Evolutionary conservation across 2,329 filamentous ascomycete species (phyloP).

Genomic region (Parascedosporium putredinis): DNA sequence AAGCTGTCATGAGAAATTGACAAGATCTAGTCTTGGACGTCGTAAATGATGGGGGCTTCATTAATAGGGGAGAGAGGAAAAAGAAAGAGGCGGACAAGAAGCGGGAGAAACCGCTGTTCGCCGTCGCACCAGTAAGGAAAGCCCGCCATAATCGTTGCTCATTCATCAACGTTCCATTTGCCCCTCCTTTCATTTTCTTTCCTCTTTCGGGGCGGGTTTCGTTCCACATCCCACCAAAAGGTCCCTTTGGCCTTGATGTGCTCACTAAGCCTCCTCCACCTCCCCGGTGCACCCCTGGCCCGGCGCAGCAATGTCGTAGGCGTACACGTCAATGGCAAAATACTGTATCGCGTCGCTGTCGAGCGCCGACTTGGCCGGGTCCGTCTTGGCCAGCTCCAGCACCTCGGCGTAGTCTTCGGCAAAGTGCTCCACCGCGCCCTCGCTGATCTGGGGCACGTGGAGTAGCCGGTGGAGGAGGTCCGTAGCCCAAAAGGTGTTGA

Average conservation of each 20-base stretch:
- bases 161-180: too few relatives aligned
- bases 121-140: too few relatives aligned
- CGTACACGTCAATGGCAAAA: conserved; percentile 59
- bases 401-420: conserved; percentile 46
- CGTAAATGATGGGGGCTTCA: too few relatives aligned
- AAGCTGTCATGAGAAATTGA: too few relatives aligned
- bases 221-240: neutral
- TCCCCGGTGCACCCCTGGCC: conserved; percentile 51
- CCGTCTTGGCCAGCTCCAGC: conserved; percentile 36
- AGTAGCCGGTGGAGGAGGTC: conserved; percentile 58
- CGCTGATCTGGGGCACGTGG: conserved; percentile 51
- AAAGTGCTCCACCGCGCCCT: conserved; percentile 51
- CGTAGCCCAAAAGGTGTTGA: conserved; percentile 54
- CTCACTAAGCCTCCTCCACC: conserved; percentile 8
- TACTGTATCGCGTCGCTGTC: conserved; percentile 57
- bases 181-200: too few relatives aligned
- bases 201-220: too few relatives aligned
- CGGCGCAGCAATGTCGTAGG: conserved; percentile 52
- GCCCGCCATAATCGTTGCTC: too few relatives aligned
- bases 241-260: too few relatives aligned
- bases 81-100: too few relatives aligned
- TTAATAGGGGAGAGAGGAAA: too few relatives aligned
- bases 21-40: too few relatives aligned
- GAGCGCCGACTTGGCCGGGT: conserved; percentile 35
- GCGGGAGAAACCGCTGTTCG: too few relatives aligned